A percentile compares a stretch with the other conserved stretches of the same genome.
Conservation (phyloP, 2,329 filamentous ascomycete species). For the Cercospora sojina region DNA sequence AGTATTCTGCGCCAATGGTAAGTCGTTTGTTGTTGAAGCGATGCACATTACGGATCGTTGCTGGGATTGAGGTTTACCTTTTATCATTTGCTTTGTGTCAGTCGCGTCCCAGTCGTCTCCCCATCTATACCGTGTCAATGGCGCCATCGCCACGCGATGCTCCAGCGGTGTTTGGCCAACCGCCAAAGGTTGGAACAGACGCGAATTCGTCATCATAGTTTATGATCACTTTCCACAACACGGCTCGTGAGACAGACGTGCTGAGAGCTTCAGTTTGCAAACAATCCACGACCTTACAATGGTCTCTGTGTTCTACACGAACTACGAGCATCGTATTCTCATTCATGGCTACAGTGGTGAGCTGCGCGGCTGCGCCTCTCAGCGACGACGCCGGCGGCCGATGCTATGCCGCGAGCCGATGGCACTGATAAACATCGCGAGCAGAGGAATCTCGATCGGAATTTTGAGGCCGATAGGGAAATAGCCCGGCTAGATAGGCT, state of each 20-base stretch:
- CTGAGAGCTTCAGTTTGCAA: too few relatives aligned
- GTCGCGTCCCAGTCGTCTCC: background rate
- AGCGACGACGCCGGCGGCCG: background rate
- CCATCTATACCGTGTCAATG: slow-evolving; percentile 46
- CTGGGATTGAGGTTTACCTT: background rate
- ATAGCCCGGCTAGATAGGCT: background rate
- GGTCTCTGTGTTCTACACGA: too few relatives aligned
- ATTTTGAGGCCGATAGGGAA: background rate
- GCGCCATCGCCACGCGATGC: slow-evolving; percentile 55
- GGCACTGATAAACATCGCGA: background rate
- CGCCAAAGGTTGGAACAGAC: slow-evolving; percentile 41
- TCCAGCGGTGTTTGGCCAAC: slow-evolving; percentile 46
- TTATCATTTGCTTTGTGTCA: slow-evolving; percentile 39
- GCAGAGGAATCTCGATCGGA: background rate
- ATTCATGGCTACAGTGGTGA: background rate
- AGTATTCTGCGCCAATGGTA: slow-evolving; percentile 37
- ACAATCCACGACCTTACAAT: too few relatives aligned
- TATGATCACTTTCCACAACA: background rate
- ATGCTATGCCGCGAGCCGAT: background rate
- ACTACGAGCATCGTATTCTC: background rate
- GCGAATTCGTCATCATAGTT: background rate
- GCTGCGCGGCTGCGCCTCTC: background rate
- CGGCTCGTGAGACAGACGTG: background rate
- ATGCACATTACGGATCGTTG: background rate
- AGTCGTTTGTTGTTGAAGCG: background rate